Evolutionary conservation across 169 alveolate genomes (phyloP), one percentile per base, ranked within the genome.

Genomic region (Amoebophrya sp.): DNA sequence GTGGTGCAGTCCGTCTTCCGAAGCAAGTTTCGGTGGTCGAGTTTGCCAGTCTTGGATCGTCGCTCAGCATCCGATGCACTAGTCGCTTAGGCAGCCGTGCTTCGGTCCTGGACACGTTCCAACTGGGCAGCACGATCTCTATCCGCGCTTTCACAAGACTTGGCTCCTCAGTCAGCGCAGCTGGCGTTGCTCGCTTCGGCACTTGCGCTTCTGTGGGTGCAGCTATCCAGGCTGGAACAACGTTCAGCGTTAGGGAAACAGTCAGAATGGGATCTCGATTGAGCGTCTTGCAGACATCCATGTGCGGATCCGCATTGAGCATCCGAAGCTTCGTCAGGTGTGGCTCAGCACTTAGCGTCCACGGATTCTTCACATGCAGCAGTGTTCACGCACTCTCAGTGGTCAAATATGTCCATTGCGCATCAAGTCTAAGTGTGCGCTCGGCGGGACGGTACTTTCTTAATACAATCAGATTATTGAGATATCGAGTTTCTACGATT

Each of bases 1-100:
- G n/a, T n/a, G 33, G n/a, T 89, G 90, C 40, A 47, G 1, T 89
- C 90, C n/a, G 36, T 89, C 53, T 41, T 47, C 53, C 36, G 90
- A 47, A 3, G 33, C 54, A 47, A 47, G n/a, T 34, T 33, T 47
- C 24, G 23, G 36, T 40, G 36, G 2, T 89, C 90, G n/a, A 14
- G 33, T 29, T 47, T 89, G 36, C 54, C 29, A 47, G 65, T 47
- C 65, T 47, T 18, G 65, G 65, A 18, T 47, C 65, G 29, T 47
- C 65, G 29, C 65, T 33, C 54, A 29, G 29, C 65, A 18, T 47
- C 29, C 65, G 65, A 6, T 12, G 65, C 65, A 12, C 18, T 18
- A 18, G 29, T 14, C 40, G 90, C n/a, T 10, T 89, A 41, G 90
- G 90, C 90, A 89, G 40, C 24, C n/a, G 40, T 1, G 90, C 40